phyloP scores from a whole-genome alignment of 768 basidiomycete species.

The Russula olivacea region DNA sequence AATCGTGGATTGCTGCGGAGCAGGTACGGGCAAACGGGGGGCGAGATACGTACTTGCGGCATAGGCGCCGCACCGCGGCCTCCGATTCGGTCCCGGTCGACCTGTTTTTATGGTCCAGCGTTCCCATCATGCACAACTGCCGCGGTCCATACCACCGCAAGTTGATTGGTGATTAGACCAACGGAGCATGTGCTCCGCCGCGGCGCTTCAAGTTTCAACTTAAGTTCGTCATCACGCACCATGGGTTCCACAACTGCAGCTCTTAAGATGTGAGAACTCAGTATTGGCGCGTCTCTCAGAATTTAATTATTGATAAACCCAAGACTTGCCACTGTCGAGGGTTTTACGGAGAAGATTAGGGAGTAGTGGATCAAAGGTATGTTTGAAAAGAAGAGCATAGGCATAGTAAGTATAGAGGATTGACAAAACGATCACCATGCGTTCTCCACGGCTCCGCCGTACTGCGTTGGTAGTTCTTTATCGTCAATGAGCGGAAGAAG shows the following conservation, averaged over 20 bases:
- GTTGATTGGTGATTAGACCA: neutral
- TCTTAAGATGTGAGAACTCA: conserved; percentile 8
- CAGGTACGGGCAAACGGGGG: too few relatives aligned
- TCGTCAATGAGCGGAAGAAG: conserved; percentile 52
- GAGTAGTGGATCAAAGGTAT: neutral
- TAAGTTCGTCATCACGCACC: neutral
- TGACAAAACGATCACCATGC: conserved; percentile 35
- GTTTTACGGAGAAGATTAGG: neutral
- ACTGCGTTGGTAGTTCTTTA: conserved; percentile 57
- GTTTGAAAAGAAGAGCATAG: neutral
- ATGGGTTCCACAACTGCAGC: conserved; percentile 5
- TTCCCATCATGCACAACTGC: too few relatives aligned
- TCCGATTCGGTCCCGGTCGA: too few relatives aligned
- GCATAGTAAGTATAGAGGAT: neutral
- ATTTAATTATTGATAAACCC: conserved; percentile 2
- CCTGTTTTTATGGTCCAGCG: too few relatives aligned
- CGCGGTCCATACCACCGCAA: too few relatives aligned
- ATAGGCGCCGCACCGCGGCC: too few relatives aligned
- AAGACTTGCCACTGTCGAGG: conserved; percentile 53
- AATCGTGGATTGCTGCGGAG: too few relatives aligned
- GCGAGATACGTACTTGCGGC: too few relatives aligned
- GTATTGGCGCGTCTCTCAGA: neutral
- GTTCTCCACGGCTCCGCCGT: conserved; percentile 60
- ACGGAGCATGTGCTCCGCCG: neutral
- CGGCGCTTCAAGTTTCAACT: too few relatives aligned